phyloP scores from a whole-genome alignment of 331 rosid genomes.

The Stylosanthes scabra region DNA sequence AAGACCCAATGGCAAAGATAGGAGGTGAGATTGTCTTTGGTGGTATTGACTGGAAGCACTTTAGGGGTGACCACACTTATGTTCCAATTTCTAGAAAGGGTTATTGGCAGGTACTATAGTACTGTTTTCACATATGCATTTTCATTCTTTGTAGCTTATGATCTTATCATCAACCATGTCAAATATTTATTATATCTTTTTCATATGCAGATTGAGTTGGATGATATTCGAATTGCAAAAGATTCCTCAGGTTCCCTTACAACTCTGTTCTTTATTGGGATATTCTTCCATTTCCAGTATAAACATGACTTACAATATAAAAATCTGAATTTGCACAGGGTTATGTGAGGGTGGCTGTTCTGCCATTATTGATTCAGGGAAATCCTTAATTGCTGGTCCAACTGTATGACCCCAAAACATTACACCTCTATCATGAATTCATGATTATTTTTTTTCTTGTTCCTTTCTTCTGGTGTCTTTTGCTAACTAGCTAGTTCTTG shows the following conservation, averaged over 20 bases:
- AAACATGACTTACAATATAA: too few relatives aligned
- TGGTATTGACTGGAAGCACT: slow-evolving; percentile 75
- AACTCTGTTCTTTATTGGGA: too few relatives aligned
- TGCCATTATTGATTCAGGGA: slow-evolving; percentile 79
- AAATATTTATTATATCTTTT: slow-evolving; percentile 28
- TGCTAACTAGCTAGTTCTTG: slow-evolving; percentile 35
- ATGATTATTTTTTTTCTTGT: neutral
- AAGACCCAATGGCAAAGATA: slow-evolving; percentile 53
- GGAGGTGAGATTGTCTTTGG: slow-evolving; percentile 92
- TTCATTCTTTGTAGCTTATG: neutral
- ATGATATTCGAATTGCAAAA: slow-evolving; percentile 58
- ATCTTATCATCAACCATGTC: slow-evolving; percentile 27
- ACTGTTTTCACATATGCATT: slow-evolving; percentile 13
- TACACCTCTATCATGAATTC: slow-evolving; percentile 3
- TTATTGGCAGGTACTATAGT: slow-evolving; percentile 70
- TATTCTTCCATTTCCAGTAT: too few relatives aligned
- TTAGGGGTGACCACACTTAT: slow-evolving; percentile 74
- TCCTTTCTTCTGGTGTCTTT: neutral
- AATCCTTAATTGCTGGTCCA: slow-evolving; percentile 81
- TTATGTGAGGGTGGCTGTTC: slow-evolving; percentile 65
- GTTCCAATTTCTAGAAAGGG: slow-evolving; percentile 60
- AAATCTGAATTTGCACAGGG: too few relatives aligned
- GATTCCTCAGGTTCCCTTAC: too few relatives aligned
- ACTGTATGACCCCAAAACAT: slow-evolving; percentile 50
- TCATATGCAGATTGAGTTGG: slow-evolving; percentile 64